Evolutionary conservation across 305 asterid species (phyloP).

Genomic region (Fraxinus xanthoxyloides): DNA sequence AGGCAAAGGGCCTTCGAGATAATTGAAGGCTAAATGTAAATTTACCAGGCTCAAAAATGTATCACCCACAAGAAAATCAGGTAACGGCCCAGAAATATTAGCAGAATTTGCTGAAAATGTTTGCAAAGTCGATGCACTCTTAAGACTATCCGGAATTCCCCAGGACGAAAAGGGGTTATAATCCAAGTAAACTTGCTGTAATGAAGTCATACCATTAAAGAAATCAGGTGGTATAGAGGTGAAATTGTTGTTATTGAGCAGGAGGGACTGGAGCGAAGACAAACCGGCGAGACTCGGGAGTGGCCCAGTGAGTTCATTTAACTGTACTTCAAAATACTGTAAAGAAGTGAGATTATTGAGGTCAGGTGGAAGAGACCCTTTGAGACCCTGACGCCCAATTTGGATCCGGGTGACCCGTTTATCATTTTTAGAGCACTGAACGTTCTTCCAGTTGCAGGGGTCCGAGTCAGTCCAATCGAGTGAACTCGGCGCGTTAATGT

Average conservation of each 20-base stretch:
- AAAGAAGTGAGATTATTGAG: slow-evolving; percentile 47
- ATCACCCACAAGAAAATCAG: slow-evolving; percentile 51
- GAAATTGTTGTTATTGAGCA: slow-evolving; percentile 57
- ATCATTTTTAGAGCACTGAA: slow-evolving; percentile 43
- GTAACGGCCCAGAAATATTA: slow-evolving; percentile 56
- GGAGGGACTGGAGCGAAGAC: slow-evolving; percentile 38
- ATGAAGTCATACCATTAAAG: slow-evolving; percentile 63
- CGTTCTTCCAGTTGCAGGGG: slow-evolving; percentile 54
- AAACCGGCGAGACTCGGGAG: slow-evolving; percentile 70
- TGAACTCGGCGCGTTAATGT: slow-evolving; percentile 42
- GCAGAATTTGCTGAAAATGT: slow-evolving; percentile 58
- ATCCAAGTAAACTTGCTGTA: slow-evolving; percentile 53
- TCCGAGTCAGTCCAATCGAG: slow-evolving; percentile 58
- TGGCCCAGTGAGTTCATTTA: slow-evolving; percentile 57
- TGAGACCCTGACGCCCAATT: slow-evolving; percentile 47
- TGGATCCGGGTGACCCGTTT: slow-evolving; percentile 68
- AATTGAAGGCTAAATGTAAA: slow-evolving; percentile 53
- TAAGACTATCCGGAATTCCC: slow-evolving; percentile 52
- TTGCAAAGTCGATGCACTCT: slow-evolving; percentile 34
- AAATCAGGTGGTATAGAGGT: slow-evolving; percentile 65
- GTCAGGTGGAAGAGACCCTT: slow-evolving; percentile 52
- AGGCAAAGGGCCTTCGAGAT: slow-evolving; percentile 69
- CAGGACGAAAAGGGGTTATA: slow-evolving; percentile 58
- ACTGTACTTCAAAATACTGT: slow-evolving; percentile 49
- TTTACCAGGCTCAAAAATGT: slow-evolving; percentile 40